Evolutionary conservation across 2,329 filamentous ascomycete species (phyloP).

Genomic region (Akanthomyces uredinophilus): DNA sequence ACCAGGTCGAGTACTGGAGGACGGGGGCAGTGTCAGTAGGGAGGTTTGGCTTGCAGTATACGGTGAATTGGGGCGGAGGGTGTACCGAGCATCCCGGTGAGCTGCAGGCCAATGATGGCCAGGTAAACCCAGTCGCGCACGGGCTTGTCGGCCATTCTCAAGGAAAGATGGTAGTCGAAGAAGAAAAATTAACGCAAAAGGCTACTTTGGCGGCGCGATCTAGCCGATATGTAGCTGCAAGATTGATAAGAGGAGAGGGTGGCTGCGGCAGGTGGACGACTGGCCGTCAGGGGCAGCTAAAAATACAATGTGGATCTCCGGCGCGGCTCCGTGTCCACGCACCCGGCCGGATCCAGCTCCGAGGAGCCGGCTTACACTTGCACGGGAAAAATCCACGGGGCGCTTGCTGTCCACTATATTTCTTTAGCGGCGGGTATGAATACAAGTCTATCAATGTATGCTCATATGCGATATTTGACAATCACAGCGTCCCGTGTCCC

Average conservation of each 20-base stretch:
- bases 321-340: background rate
- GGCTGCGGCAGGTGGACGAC: background rate
- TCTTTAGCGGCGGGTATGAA: no score
- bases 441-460: no score
- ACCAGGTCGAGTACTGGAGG: constrained; percentile 49
- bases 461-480: no score
- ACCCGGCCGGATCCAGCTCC: background rate
- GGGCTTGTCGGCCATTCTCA: constrained; percentile 3
- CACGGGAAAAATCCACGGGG: background rate
- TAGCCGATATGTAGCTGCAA: background rate
- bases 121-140: constrained; percentile 33
- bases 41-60: background rate
- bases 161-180: background rate
- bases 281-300: background rate
- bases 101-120: constrained; percentile 28
- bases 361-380: background rate
- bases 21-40: background rate
- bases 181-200: background rate
- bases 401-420: background rate
- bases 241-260: background rate
- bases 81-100: constrained; percentile 33
- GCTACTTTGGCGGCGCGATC: background rate
- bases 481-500: background rate
- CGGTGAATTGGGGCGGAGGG: background rate
- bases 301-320: background rate